Conservation (phyloP, 352 stramenopile species). For the Pythium dissotocum region DNA sequence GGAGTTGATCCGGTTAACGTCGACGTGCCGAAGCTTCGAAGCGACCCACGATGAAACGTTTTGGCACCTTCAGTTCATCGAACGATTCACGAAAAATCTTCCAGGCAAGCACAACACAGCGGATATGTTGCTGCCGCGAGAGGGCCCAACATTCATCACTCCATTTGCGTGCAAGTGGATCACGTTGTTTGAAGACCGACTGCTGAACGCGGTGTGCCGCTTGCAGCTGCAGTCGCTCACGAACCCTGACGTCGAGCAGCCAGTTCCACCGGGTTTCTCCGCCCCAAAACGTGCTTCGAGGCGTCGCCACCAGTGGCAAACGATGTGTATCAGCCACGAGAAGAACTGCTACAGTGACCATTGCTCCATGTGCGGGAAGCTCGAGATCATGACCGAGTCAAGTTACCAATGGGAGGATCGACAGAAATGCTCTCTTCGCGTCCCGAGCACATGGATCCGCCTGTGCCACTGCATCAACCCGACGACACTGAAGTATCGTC, state of each 20-base stretch:
- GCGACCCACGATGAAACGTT: constrained; percentile 30
- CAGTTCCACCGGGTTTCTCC: background rate
- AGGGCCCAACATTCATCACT: constrained; percentile 3
- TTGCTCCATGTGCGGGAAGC: constrained; percentile 37
- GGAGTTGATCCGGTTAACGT: constrained; percentile 35
- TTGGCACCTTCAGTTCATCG: constrained; percentile 36
- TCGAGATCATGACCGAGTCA: constrained; percentile 33
- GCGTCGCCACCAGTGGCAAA: constrained; percentile 30
- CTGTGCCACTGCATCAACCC: constrained; percentile 43
- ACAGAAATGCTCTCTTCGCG: constrained; percentile 29
- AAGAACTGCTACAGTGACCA: constrained; percentile 33
- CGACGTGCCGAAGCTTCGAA: constrained; percentile 26
- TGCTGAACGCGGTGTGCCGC: constrained; percentile 23
- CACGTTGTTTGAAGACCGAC: constrained; percentile 18
- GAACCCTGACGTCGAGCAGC: constrained; percentile 1
- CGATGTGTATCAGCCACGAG: constrained; percentile 32
- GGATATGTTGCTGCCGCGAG: background rate
- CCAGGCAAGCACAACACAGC: background rate
- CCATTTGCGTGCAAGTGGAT: constrained; percentile 25
- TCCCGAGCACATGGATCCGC: constrained; percentile 46
- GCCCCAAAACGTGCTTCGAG: constrained; percentile 5
- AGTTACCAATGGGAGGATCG: constrained; percentile 32
- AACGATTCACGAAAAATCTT: constrained; percentile 12
- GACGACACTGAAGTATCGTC: constrained; percentile 23
- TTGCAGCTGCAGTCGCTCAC: constrained; percentile 6